Percentiles rank a stretch among this genome's conserved stretches.
Evolutionary conservation across 306 rosid genomes (phyloP).

Genomic region (Pachyrhizus erosus): DNA sequence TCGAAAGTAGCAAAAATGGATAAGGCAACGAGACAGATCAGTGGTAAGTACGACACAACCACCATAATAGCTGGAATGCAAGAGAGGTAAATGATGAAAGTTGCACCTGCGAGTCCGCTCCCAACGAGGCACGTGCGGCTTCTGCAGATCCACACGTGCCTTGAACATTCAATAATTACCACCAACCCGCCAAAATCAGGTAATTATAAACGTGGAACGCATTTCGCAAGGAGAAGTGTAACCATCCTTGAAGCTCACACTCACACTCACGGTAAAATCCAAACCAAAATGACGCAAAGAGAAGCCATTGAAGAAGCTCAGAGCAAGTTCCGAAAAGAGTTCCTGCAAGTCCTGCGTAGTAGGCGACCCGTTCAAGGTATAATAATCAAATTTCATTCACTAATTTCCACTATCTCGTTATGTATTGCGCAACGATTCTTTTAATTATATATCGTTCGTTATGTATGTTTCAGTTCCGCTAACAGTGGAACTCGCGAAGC

Average conservation of each 20-base stretch:
- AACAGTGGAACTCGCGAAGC: slow-evolving; percentile 56
- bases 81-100: neutral
- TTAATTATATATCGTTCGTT: neutral
- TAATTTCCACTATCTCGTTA: neutral
- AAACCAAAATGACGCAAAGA: slow-evolving; percentile 49
- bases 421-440: neutral
- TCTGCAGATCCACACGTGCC: slow-evolving; percentile 44
- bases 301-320: slow-evolving; percentile 45
- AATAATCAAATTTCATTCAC: neutral
- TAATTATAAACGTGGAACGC: slow-evolving; percentile 30
- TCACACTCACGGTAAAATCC: slow-evolving; percentile 7
- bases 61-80: neutral
- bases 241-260: neutral
- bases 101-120: neutral
- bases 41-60: no score
- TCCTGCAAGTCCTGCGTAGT: slow-evolving; percentile 56
- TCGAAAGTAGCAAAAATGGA: neutral
- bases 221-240: neutral
- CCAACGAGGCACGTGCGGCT: slow-evolving; percentile 45
- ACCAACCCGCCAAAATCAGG: slow-evolving; percentile 36
- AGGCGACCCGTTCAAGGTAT: slow-evolving; percentile 62
- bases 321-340: slow-evolving; percentile 61
- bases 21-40: neutral
- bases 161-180: neutral
- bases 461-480: slow-evolving; percentile 62